Base-by-base conservation (phyloP, 2,329 filamentous ascomycete species). In the Aspergillus transmontanensis region DNA sequence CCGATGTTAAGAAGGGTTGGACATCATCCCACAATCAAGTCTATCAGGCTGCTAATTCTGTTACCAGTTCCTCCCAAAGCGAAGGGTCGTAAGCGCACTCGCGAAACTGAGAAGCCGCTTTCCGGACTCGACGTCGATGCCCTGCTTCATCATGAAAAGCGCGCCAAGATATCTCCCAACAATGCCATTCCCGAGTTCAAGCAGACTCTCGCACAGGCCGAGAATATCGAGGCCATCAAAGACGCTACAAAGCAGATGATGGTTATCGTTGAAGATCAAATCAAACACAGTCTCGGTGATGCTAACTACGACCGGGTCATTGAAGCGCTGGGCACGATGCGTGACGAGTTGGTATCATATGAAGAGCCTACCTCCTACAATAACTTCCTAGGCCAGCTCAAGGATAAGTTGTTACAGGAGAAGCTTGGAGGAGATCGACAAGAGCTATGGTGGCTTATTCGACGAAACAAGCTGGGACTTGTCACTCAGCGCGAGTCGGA, bases 131-230 rank as follows among this genome's bases (percentile, higher is more conserved):
- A 98, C 71, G 86, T 98, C 45, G 90, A 94, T 64, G 88, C 88
- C 5, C 86, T 98, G 2, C 87, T 98, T n/a, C 85, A 86, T 53
- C 80, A 83, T 62, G 82, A 85, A 61, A 86, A 80, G 50, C 83
- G 73, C 23, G 67, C 72, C 51, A 83, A 81, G 51, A 88, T 91
- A 61, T 85, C 87, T 10, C 75, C 85, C 0, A 85, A 90, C 11
- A 98, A 98, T 67, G 88, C 94, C 1, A 88, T 98, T 6, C 93
- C 95, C 0, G 92, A 94, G 64, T 97, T 97, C 85, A 96, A 94
- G 74, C 92, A 93, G 75, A 85, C 89, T 3, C 82, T 98, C 19
- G 83, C 83, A 1, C 79, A 81, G 1, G 84, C 90, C 0, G 84
- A 87, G 7, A 85, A 89, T 32, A 80, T 90, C 1, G 80, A 85